A percentile compares a stretch with the other conserved stretches of the same genome.
phyloP scores from a whole-genome alignment of 331 rosid genomes.

The Malus hybrid region DNA sequence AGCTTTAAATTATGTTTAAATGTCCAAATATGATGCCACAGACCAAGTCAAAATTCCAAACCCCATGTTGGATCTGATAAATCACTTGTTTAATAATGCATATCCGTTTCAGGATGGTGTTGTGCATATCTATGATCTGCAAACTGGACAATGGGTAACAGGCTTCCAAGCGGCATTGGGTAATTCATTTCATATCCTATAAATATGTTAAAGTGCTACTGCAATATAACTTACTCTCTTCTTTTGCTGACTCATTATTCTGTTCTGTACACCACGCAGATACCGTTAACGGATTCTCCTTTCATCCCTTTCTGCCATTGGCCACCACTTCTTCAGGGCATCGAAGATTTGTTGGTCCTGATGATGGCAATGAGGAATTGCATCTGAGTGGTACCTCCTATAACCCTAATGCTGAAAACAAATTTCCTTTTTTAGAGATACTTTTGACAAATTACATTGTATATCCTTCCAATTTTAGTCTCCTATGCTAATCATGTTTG shows the following conservation, averaged over 20 bases:
- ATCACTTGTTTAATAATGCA: background rate
- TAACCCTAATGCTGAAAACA: background rate
- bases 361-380: constrained; percentile 44
- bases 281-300: constrained; percentile 77
- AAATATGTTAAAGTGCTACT: background rate
- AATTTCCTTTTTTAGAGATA: background rate
- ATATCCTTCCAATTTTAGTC: background rate
- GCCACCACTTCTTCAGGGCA: constrained; percentile 87
- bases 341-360: constrained; percentile 71
- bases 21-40: constrained; percentile 8
- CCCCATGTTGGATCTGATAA: background rate
- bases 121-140: constrained; percentile 86
- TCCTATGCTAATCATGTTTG: background rate
- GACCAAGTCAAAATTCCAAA: background rate
- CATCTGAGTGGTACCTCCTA: constrained; percentile 54
- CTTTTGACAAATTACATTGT: background rate
- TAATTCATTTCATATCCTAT: constrained; percentile 25
- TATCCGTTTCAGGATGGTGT: constrained; percentile 60
- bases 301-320: constrained; percentile 86
- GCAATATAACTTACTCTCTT: background rate
- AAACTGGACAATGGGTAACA: constrained; percentile 91
- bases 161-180: constrained; percentile 85
- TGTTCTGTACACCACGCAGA: constrained; percentile 36
- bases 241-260: constrained; percentile 3
- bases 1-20: constrained; percentile 7